Evolutionary conservation across 2,329 filamentous ascomycete genomes (phyloP).

Genomic region (Parastagonospora nodorum): DNA sequence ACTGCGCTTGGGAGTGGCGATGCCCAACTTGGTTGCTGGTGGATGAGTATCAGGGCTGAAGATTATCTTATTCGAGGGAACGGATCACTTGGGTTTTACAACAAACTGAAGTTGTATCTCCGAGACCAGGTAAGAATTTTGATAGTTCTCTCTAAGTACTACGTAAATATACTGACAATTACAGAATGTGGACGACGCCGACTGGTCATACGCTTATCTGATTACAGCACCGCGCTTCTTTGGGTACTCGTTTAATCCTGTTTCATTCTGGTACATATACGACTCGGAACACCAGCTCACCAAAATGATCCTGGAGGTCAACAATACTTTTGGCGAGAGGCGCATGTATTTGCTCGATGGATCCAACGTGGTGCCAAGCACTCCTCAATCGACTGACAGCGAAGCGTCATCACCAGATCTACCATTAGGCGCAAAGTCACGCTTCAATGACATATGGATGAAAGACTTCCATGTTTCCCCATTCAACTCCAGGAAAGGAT

Average conservation of each 20-base stretch:
- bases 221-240: conserved; percentile 72
- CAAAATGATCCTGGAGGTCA: conserved; percentile 74
- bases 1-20: conserved; percentile 25
- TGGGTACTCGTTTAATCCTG: conserved; percentile 74
- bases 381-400: conserved; percentile 20
- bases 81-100: conserved; percentile 60
- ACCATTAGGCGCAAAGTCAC: conserved; percentile 12
- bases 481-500: conserved; percentile 65
- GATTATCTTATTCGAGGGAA: conserved; percentile 66
- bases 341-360: conserved; percentile 66
- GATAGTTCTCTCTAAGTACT: not conserved
- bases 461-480: conserved; percentile 81
- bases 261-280: conserved; percentile 82
- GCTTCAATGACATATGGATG: conserved; percentile 60
- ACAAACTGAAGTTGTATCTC: conserved; percentile 67
- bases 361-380: conserved; percentile 33
- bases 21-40: conserved; percentile 46
- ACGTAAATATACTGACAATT: conserved; percentile 2
- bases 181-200: conserved; percentile 62
- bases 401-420: conserved; percentile 7
- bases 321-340: conserved; percentile 76
- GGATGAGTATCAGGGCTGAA: conserved; percentile 64
- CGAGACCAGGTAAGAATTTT: conserved; percentile 55
- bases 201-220: conserved; percentile 72
- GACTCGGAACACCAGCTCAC: conserved; percentile 60